Evolutionary conservation across 768 basidiomycete genomes (phyloP).

Genomic region (Leucogyrophana mollusca): DNA sequence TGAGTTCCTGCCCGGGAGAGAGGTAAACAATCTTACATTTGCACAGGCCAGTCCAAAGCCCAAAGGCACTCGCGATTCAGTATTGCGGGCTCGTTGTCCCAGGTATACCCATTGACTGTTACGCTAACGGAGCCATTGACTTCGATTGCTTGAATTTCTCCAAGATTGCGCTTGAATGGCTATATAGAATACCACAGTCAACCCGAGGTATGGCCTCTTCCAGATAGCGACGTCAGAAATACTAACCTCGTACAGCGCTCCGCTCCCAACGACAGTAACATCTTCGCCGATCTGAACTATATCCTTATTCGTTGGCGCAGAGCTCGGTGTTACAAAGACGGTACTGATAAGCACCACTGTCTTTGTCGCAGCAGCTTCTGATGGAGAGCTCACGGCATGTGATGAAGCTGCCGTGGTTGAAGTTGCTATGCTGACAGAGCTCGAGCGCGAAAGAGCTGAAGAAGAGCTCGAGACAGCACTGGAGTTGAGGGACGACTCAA

Average conservation of each 20-base stretch:
- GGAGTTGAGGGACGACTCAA: background rate
- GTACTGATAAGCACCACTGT: conserved; percentile 17
- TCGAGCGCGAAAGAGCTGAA: background rate
- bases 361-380: conserved; percentile 3
- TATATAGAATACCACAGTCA: no score
- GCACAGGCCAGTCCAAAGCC: conserved; percentile 69
- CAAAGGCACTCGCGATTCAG: conserved; percentile 51
- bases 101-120: conserved; percentile 33
- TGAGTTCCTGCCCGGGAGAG: background rate
- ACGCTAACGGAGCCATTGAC: conserved; percentile 20
- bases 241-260: no score
- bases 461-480: background rate
- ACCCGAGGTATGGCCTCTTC: no score
- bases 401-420: background rate
- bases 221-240: no score
- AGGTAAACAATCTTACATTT: conserved; percentile 46
- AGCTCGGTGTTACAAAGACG: conserved; percentile 18
- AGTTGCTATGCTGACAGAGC: background rate
- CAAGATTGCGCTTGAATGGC: conserved; percentile 8
- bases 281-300: no score
- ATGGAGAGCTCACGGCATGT: background rate
- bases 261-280: no score
- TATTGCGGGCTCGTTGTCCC: conserved; percentile 31
- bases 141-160: conserved; percentile 28
- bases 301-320: no score